Conservation (phyloP, 495 filamentous ascomycete genomes). For the Penicillium longicatenatum region DNA sequence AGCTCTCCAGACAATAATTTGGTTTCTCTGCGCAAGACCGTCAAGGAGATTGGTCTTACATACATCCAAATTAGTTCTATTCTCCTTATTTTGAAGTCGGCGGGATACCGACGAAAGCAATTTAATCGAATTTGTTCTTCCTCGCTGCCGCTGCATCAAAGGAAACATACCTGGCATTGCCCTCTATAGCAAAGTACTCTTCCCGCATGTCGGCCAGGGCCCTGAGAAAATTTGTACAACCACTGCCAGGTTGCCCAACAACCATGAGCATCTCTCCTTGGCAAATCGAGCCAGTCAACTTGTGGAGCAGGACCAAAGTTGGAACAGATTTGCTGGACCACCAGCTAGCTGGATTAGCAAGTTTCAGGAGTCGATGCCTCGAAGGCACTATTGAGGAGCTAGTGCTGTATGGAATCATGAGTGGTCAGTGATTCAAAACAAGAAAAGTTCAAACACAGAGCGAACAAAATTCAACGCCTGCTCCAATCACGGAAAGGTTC, state of each 20-base stretch:
- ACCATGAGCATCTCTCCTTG: slow-evolving; percentile 1
- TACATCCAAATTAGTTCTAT: neutral
- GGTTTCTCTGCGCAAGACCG: slow-evolving; percentile 32
- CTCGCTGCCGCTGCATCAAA: neutral
- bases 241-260: slow-evolving; percentile 1
- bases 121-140: neutral
- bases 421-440: neutral
- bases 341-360: neutral
- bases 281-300: neutral
- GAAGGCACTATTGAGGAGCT: neutral
- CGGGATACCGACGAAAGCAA: neutral
- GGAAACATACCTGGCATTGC: neutral
- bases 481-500: neutral
- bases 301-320: neutral
- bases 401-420: neutral
- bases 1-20: slow-evolving; percentile 29
- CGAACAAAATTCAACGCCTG: neutral
- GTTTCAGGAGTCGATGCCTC: neutral
- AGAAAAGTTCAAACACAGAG: neutral
- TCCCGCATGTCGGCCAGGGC: neutral
- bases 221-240: slow-evolving; percentile 2
- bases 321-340: neutral
- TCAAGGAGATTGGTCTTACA: slow-evolving; percentile 59
- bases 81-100: neutral
- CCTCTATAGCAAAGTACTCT: neutral